Base-by-base conservation (phyloP, 2,329 filamentous ascomycete species). In the Tricladium varicosporioides region DNA sequence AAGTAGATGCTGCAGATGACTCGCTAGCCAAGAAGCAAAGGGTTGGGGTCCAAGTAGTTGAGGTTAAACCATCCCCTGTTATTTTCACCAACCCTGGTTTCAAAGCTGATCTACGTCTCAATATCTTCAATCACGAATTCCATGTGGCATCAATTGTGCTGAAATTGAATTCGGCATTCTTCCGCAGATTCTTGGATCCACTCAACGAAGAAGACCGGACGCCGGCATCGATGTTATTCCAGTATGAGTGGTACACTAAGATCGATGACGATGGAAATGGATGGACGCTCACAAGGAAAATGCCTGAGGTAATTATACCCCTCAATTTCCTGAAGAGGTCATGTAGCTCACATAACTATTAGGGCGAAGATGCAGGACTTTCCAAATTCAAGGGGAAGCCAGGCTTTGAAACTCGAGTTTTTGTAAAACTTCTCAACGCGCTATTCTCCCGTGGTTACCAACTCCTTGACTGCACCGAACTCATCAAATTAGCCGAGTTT, bases 71-170 rank as follows among this genome's bases (percentile, higher is more conserved):
- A 5, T 36, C n/a, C 11, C 4, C 22, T 13, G 22, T 52, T 27
- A 7, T 27, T 14, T 60, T 63, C 32, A 51, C 43, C 9, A 47
- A 15, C 2, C 57, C 53, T 11, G 55, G 57, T 2, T 42, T 46
- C 18, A 52, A 59, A 18, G 31, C 59, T 1, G 61, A 63, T 56
- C 51, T 59, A 22, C 48, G 53, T 5, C 47, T 63, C 13, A 36
- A 51, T 7, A 51, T 60, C 3, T 62, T 60, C 40, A 48, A 48
- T 13, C 50, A 31, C 7, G 59, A 63, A 43, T 59, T 63, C 32
- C 56, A 57, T 47, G 59, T 59, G 10, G 48, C 51, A 14, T 61
- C 59, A 0, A 40, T 48, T 1, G 19, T 55, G 1, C 16, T 61
- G 15, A 60, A 51, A 19, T 18, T 57, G 11, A 49, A 60, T n/a